These are phyloP conservation scores for Piromyces sp. DNA, from an alignment of 192 early-diverging fungal genomes.

Conservation along the genomic window DNA sequence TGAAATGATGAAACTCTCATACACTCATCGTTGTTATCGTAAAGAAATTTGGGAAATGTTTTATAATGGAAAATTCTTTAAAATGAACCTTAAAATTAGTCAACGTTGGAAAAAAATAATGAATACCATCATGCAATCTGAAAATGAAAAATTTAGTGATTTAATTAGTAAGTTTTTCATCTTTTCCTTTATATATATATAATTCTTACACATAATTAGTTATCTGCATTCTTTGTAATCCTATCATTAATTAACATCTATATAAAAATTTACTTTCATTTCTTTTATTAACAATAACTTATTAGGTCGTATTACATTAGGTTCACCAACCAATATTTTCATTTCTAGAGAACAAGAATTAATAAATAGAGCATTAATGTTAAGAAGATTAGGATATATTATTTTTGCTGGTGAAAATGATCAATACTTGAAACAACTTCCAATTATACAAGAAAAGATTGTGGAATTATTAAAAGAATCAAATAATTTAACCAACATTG, in stretches of 20 bases:
- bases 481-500: slow-evolving; percentile 53
- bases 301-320: slow-evolving; percentile 46
- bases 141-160: slow-evolving; percentile 62
- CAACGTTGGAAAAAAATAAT: slow-evolving; percentile 54
- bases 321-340: slow-evolving; percentile 55
- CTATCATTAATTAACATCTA: too few species aligned
- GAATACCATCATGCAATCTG: slow-evolving; percentile 45
- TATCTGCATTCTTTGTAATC: too few species aligned
- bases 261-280: too few species aligned
- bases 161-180: slow-evolving; percentile 25
- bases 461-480: slow-evolving; percentile 67
- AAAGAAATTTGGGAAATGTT: slow-evolving; percentile 68
- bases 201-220: too few species aligned
- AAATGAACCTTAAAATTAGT: slow-evolving; percentile 26
- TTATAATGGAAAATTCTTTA: slow-evolving; percentile 49
- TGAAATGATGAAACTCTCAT: slow-evolving; percentile 43
- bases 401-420: slow-evolving; percentile 53
- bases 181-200: too few species aligned
- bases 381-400: slow-evolving; percentile 65
- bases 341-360: slow-evolving; percentile 69
- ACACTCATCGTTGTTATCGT: slow-evolving; percentile 42
- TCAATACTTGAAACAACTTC: slow-evolving; percentile 62
- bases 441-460: slow-evolving; percentile 67
- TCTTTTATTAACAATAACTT: too few species aligned
- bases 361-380: slow-evolving; percentile 34